Base-by-base conservation (phyloP, 1,284 basidiomycete species). In the Schizophyllum commune region DNA sequence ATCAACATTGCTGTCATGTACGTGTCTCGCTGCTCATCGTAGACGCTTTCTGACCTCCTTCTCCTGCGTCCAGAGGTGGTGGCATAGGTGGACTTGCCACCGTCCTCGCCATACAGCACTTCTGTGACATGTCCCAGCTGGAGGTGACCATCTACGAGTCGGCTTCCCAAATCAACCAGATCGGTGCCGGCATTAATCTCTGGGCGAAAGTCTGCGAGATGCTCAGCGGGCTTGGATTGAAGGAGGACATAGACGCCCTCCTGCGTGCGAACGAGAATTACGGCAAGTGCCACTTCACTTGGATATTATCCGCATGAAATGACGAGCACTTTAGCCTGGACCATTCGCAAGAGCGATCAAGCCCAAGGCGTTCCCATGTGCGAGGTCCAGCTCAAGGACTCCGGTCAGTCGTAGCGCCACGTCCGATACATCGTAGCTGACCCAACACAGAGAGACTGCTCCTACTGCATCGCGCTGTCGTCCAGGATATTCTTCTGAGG, bases 11-110 rank as follows among this genome's bases (percentile, higher is more conserved):
- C 39, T 17, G 17, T 47, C 39, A 17, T 47, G 39, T 47, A 47
- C 39, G 39, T 47, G 27, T 17, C 39, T 47, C 17, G 13, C 39
- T 47, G 17, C 8, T 17, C 9, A 8, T 17, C 9, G 13, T 8
- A 17, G 39, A 9, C 39, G 39, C 39, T 17, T 9, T 11, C 39
- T 47, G 17, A 47, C 39, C 39, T 47, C 39, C 27, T 27, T 47
- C 39, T 4, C 39, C 27, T 27, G 27, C 27, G 5, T 57, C 27
- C 56, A 78, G 76, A 27, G 77, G 76, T 5, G 76, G 71, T 13
- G 76, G 76, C 1, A 72, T 76, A 39, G 76, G 71, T 1, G 76
- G 76, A 1, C 68, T 78, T 17, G 67, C 67, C 1, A 68, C 78
- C n/a, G 76, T 76, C 0, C 64, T 73, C 33, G 65, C 71, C 1